These are phyloP conservation scores for Magnaporthiopsis rhizophila DNA, from an alignment of 2,329 filamentous ascomycete genomes.

Conservation along the genomic window DNA sequence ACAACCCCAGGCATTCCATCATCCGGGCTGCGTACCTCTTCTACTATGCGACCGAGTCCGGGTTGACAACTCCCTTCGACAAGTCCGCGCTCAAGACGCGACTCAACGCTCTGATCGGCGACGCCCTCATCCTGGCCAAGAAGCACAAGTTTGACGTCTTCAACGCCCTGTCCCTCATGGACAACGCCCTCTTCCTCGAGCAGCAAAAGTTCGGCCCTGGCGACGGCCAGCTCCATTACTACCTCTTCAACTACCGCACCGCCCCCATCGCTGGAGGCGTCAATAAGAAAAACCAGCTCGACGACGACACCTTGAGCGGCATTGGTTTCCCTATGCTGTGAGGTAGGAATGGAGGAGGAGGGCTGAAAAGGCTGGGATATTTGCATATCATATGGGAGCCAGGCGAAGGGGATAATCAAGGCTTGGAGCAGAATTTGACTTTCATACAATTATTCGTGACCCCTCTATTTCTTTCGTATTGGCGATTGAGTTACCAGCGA, in stretches of 20 bases:
- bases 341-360: not conserved
- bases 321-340: slow-evolving; percentile 1
- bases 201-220: slow-evolving; percentile 92
- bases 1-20: slow-evolving; percentile 65
- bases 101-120: slow-evolving; percentile 71
- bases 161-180: slow-evolving; percentile 87
- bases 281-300: slow-evolving; percentile 64
- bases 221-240: slow-evolving; percentile 93
- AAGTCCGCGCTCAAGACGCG: slow-evolving; percentile 62
- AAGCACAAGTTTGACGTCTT: slow-evolving; percentile 84
- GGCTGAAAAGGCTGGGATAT: too few relatives aligned
- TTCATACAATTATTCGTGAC: not conserved
- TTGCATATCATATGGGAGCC: not conserved
- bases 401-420: not conserved
- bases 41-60: slow-evolving; percentile 86
- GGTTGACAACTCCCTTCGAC: slow-evolving; percentile 50
- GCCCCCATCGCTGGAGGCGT: slow-evolving; percentile 80
- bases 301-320: not conserved
- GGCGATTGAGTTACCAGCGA: not conserved
- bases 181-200: slow-evolving; percentile 89
- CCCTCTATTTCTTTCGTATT: not conserved
- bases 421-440: not conserved
- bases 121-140: slow-evolving; percentile 84
- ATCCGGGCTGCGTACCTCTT: slow-evolving; percentile 92
- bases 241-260: slow-evolving; percentile 93